Conservation (phyloP, 2,329 filamentous ascomycete species). For the Biscogniauxia mediterranea region DNA sequence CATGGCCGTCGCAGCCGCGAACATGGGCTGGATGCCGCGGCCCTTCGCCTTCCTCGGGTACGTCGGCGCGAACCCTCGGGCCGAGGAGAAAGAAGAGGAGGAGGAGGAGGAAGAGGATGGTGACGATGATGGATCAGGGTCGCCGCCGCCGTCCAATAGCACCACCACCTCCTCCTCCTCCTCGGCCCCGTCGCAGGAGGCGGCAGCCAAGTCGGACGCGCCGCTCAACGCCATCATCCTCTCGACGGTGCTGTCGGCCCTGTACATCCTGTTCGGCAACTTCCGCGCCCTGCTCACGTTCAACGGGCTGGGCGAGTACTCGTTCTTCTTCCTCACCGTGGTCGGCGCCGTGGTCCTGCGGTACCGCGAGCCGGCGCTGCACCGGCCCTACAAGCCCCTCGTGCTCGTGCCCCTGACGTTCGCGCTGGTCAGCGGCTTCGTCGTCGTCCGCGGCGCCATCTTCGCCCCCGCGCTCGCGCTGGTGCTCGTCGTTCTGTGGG, state of each 20-base stretch:
- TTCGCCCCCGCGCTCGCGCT: slow-evolving; percentile 56
- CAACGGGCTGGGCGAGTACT: slow-evolving; percentile 58
- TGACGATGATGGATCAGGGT: too few species aligned
- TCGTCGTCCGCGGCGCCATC: slow-evolving; percentile 56
- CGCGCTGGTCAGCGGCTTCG: slow-evolving; percentile 56
- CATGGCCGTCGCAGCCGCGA: slow-evolving; percentile 59
- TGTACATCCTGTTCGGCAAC: slow-evolving; percentile 60
- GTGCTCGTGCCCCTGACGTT: slow-evolving; percentile 52
- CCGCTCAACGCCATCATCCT: slow-evolving; percentile 55
- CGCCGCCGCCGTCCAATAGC: too few species aligned
- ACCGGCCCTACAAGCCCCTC: slow-evolving; percentile 54
- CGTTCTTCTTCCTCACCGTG: slow-evolving; percentile 64
- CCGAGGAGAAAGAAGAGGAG: too few species aligned
- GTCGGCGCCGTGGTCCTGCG: slow-evolving; percentile 57
- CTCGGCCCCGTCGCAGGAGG: too few species aligned
- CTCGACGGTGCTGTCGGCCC: slow-evolving; percentile 46
- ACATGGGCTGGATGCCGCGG: slow-evolving; percentile 49
- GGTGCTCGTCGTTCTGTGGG: slow-evolving; percentile 51
- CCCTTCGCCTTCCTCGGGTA: slow-evolving; percentile 45
- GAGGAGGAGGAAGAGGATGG: too few species aligned
- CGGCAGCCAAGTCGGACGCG: slow-evolving; percentile 45
- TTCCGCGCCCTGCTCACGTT: slow-evolving; percentile 62
- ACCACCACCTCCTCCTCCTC: too few species aligned
- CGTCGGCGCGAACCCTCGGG: slow-evolving; percentile 32
- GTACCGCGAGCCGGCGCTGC: slow-evolving; percentile 52